Conservation (phyloP, 176 grass and related monocot genomes). For the Pharus latifolius region DNA sequence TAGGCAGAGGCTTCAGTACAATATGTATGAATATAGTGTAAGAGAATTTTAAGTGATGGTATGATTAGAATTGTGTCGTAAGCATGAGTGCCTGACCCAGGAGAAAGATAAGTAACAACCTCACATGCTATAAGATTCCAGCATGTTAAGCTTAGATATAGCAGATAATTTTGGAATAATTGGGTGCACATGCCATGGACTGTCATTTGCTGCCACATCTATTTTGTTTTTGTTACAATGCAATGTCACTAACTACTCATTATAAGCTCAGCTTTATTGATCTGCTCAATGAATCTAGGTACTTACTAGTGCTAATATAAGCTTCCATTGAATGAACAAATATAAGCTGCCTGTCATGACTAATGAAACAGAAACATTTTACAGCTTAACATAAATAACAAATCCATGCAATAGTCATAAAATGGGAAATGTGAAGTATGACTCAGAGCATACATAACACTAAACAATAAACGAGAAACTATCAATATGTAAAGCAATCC, state of each 20-base stretch:
- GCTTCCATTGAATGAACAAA: not conserved
- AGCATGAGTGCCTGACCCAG: not conserved
- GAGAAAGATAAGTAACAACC: conserved; percentile 1
- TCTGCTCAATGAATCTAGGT: not conserved
- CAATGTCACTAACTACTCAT: not conserved
- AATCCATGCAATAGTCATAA: not conserved
- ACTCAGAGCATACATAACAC: not conserved
- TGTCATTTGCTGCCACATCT: conserved; percentile 4
- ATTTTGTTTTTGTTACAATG: no score
- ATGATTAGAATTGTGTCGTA: not conserved
- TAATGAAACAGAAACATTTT: not conserved
- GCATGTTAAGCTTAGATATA: conserved; percentile 13
- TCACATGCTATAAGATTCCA: conserved; percentile 10
- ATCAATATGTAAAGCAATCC: not conserved
- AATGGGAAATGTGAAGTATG: no score
- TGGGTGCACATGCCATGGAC: conserved; percentile 6
- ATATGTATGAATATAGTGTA: not conserved
- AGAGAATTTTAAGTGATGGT: not conserved
- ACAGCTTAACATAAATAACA: conserved; percentile 12
- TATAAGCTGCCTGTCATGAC: not conserved
- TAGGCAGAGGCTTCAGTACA: not conserved
- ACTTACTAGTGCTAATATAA: not conserved
- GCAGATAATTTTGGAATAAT: not conserved
- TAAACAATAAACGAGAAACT: not conserved
- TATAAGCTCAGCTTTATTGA: not conserved